Evolutionary conservation across 805 yeast genomes (phyloP).

Genomic region (Ogataea corticis): DNA sequence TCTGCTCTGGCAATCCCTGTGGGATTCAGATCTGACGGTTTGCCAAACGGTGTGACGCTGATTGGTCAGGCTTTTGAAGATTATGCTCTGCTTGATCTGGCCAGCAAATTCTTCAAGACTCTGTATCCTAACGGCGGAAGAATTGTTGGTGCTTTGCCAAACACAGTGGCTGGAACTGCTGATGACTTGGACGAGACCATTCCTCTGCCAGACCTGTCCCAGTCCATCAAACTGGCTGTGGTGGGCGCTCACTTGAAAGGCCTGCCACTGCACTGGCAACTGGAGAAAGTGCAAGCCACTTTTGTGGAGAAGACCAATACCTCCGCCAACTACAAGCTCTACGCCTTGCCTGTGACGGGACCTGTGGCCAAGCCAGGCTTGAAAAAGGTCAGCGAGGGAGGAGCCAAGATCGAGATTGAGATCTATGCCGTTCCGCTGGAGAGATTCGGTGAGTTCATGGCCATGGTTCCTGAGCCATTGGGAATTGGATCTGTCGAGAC

Average conservation of each 20-base stretch:
- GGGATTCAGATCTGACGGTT: constrained; percentile 83
- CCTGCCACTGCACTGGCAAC: constrained; percentile 91
- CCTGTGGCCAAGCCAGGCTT: constrained; percentile 90
- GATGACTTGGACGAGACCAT: constrained; percentile 48
- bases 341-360: constrained; percentile 80
- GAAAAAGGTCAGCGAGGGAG: constrained; percentile 59
- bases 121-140: constrained; percentile 48
- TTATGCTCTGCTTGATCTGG: constrained; percentile 83
- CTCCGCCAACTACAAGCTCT: constrained; percentile 67
- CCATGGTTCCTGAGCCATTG: constrained; percentile 90
- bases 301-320: constrained; percentile 68
- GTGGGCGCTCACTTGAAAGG: constrained; percentile 96
- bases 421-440: constrained; percentile 80
- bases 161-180: constrained; percentile 27
- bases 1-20: constrained; percentile 91
- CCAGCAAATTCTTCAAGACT: constrained; percentile 62
- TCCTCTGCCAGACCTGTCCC: constrained; percentile 44
- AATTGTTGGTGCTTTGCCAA: constrained; percentile 48
- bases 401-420: constrained; percentile 70
- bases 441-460: constrained; percentile 76
- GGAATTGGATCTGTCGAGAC: constrained; percentile 94
- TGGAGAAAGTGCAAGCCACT: constrained; percentile 77
- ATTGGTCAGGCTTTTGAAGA: constrained; percentile 83
- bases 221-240: constrained; percentile 74
- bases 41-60: constrained; percentile 89